Evolutionary conservation across 352 stramenopile genomes (phyloP).

Genomic region (Phytophthora ramorum): DNA sequence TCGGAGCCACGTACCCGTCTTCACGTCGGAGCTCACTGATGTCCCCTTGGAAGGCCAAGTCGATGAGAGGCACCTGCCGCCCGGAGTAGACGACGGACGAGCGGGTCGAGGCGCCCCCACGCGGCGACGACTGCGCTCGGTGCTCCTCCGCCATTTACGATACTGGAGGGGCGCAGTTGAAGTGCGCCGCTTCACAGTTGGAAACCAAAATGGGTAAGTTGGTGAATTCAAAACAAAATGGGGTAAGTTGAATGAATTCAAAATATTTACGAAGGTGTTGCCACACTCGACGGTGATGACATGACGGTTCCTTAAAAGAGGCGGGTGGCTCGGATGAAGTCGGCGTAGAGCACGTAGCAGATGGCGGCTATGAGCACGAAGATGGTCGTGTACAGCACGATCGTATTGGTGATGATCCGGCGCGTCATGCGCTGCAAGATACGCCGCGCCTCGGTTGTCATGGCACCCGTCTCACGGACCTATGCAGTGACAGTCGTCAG

Average conservation of each 20-base stretch:
- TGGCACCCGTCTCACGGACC: slow-evolving; percentile 78
- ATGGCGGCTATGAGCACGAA: slow-evolving; percentile 71
- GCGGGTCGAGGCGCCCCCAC: slow-evolving; percentile 15
- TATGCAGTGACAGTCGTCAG: slow-evolving; percentile 22
- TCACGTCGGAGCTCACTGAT: slow-evolving; percentile 15
- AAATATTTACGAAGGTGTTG: background rate
- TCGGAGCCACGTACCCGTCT: slow-evolving; percentile 31
- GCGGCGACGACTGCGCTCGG: slow-evolving; percentile 30
- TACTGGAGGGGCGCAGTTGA: slow-evolving; percentile 25
- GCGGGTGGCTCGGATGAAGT: slow-evolving; percentile 64
- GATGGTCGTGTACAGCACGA: slow-evolving; percentile 84
- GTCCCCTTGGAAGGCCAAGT: slow-evolving; percentile 43
- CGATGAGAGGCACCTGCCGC: slow-evolving; percentile 35
- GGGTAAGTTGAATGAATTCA: background rate
- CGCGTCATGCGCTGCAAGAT: slow-evolving; percentile 81
- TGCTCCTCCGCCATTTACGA: slow-evolving; percentile 34
- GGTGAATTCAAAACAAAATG: background rate
- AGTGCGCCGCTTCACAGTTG: slow-evolving; percentile 1
- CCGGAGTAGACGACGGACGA: slow-evolving; percentile 37
- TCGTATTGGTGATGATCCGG: slow-evolving; percentile 79
- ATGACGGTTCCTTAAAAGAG: slow-evolving; percentile 22
- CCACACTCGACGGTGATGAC: background rate
- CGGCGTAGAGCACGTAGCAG: slow-evolving; percentile 77
- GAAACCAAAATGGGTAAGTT: background rate
- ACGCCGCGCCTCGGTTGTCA: slow-evolving; percentile 68